Evolutionary conservation across 257 asterid species (phyloP).

Genomic region (Scutellaria barbata): DNA sequence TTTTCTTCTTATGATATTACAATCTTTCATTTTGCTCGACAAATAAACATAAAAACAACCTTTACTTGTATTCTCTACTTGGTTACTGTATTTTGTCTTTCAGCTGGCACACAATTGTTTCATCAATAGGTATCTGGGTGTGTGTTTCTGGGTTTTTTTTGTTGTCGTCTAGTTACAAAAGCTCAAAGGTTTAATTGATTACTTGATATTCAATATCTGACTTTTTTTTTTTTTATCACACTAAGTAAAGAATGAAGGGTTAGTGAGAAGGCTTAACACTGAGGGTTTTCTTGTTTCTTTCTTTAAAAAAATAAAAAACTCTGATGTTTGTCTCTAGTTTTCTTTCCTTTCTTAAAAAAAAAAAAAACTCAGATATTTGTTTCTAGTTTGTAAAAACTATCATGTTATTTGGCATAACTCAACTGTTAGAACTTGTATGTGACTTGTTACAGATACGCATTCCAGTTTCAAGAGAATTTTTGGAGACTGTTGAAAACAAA

Average conservation of each 20-base stretch:
- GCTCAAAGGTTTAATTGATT: too few relatives aligned
- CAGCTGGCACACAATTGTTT: background rate
- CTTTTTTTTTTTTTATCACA: too few relatives aligned
- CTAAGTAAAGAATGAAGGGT: constrained; percentile 8
- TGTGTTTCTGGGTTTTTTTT: background rate
- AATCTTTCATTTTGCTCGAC: constrained; percentile 14
- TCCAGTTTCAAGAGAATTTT: constrained; percentile 74
- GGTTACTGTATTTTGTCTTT: constrained; percentile 26
- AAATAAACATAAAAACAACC: background rate
- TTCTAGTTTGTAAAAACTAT: background rate
- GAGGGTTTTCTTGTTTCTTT: background rate
- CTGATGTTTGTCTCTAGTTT: background rate
- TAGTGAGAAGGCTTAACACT: constrained; percentile 28
- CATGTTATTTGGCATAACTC: constrained; percentile 20
- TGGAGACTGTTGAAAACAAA: constrained; percentile 81
- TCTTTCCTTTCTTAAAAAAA: background rate
- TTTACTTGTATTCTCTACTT: constrained; percentile 2
- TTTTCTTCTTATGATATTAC: background rate
- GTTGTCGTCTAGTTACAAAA: too few relatives aligned
- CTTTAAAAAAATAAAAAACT: background rate
- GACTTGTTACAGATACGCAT: constrained; percentile 58
- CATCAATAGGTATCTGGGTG: background rate
- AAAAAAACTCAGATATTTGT: background rate
- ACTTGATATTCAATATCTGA: background rate
- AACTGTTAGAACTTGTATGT: constrained; percentile 23